Percentiles rank a stretch among this genome's conserved stretches.
These are phyloP conservation scores for Talaromyces sp. DNA, from an alignment of 2,329 filamentous ascomycete species.

Conservation along the genomic window DNA sequence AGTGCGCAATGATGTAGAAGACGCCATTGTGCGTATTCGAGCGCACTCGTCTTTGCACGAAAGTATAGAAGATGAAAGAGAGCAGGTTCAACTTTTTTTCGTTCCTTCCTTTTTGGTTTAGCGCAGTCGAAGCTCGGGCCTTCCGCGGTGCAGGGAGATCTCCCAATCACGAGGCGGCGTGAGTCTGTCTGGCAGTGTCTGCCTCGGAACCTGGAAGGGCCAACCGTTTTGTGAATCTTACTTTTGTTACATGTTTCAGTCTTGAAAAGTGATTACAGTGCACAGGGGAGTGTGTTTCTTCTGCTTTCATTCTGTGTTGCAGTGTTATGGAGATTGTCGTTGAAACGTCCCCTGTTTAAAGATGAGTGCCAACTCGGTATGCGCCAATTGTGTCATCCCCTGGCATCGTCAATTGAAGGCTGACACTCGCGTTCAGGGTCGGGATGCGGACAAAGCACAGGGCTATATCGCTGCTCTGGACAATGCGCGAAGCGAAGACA, in stretches of 20 bases:
- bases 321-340: conserved; percentile 17
- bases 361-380: conserved; percentile 26
- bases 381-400: neutral
- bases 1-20: conserved; percentile 39
- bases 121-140: neutral
- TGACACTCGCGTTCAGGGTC: conserved; percentile 33
- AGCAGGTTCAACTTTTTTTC: conserved; percentile 9
- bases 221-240: neutral
- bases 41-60: neutral
- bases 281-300: conserved; percentile 5
- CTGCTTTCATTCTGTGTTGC: neutral
- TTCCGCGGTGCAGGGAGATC: conserved; percentile 4
- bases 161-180: conserved; percentile 5
- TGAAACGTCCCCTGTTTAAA: conserved; percentile 14
- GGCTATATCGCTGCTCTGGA: conserved; percentile 82
- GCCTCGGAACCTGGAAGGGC: conserved; percentile 1
- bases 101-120: conserved; percentile 5
- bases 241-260: neutral
- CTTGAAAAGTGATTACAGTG: neutral
- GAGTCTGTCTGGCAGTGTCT: neutral
- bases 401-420: conserved; percentile 2
- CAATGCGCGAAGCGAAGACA: conserved; percentile 78
- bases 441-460: conserved; percentile 69
- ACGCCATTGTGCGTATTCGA: conserved; percentile 24
- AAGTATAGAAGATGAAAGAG: neutral